A percentile compares a stretch with the other conserved stretches of the same genome.
phyloP scores from a whole-genome alignment of 192 early-diverging fungal genomes.

The Geosiphon pyriformis region DNA sequence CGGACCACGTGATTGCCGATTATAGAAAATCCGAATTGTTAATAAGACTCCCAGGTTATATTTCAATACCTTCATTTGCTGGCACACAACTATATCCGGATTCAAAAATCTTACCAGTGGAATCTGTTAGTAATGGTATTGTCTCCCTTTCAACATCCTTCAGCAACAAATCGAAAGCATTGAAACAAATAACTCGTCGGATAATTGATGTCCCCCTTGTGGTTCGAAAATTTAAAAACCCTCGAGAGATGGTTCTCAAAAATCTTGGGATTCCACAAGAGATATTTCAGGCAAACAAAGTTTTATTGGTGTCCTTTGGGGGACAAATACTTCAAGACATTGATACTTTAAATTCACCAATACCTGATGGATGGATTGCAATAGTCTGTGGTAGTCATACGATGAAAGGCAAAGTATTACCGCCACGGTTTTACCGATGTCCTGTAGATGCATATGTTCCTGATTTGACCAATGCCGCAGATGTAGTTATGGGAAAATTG shows the following conservation, averaged over 20 bases:
- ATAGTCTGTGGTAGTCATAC: conserved; percentile 47
- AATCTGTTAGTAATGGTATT: conserved; percentile 9
- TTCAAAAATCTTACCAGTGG: not conserved
- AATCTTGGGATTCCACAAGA: conserved; percentile 41
- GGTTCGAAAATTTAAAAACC: conserved; percentile 41
- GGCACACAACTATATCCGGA: conserved; percentile 30
- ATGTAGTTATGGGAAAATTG: conserved; percentile 57
- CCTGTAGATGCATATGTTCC: conserved; percentile 55
- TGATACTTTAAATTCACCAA: conserved; percentile 43
- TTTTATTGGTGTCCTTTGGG: conserved; percentile 49
- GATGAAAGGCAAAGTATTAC: conserved; percentile 34
- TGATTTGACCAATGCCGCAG: conserved; percentile 52
- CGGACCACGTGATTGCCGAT: conserved; percentile 40
- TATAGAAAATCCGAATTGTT: conserved; percentile 48
- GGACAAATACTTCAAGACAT: conserved; percentile 41
- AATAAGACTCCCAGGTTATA: conserved; percentile 49
- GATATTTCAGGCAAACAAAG: conserved; percentile 42
- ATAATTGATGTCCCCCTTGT: conserved; percentile 56
- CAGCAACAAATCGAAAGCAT: not conserved
- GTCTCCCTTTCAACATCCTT: not conserved
- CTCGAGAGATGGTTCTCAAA: conserved; percentile 39
- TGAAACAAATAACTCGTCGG: conserved; percentile 24
- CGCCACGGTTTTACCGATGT: conserved; percentile 43
- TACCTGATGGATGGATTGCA: conserved; percentile 53
- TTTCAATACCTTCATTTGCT: conserved; percentile 52